phyloP scores from a whole-genome alignment of 331 rosid species.

The Phaseolus coccineus region DNA sequence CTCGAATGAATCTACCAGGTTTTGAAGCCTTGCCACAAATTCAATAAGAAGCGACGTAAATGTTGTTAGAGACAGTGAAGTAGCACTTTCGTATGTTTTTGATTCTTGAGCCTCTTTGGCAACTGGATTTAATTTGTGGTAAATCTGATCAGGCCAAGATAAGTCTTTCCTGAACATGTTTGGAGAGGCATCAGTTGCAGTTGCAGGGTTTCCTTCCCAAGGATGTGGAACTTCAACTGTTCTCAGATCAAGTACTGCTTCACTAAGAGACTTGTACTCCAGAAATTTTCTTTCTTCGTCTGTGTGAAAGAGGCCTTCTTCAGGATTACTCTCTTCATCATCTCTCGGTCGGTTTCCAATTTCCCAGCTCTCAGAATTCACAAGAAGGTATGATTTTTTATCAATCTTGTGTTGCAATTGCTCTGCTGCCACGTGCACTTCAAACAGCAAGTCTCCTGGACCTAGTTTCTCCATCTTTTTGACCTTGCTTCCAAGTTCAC shows the following conservation, averaged over 20 bases:
- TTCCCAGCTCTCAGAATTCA: conserved; percentile 94
- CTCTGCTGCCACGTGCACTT: conserved; percentile 90
- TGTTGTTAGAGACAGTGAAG: conserved; percentile 71
- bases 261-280: conserved; percentile 79
- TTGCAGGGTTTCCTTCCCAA: conserved; percentile 51
- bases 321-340: conserved; percentile 41
- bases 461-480: conserved; percentile 81
- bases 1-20: conserved; percentile 75
- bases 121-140: conserved; percentile 44
- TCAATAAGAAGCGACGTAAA: conserved; percentile 89
- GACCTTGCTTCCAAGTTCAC: conserved; percentile 83
- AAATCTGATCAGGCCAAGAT: conserved; percentile 66
- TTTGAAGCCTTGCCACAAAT: conserved; percentile 94
- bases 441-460: conserved; percentile 55
- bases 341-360: conserved; percentile 67
- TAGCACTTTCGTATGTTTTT: conserved; percentile 81
- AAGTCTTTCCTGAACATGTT: conserved; percentile 58
- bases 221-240: conserved; percentile 49
- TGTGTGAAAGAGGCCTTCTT: conserved; percentile 55
- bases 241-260: conserved; percentile 80
- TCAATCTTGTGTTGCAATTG: conserved; percentile 83
- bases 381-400: conserved; percentile 82
- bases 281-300: conserved; percentile 60
- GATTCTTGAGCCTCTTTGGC: conserved; percentile 59
- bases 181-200: conserved; percentile 38